Percentiles rank a stretch among this genome's conserved stretches.
Conservation (phyloP, 2,329 filamentous ascomycete species). For the Beauveria brongniartii region DNA sequence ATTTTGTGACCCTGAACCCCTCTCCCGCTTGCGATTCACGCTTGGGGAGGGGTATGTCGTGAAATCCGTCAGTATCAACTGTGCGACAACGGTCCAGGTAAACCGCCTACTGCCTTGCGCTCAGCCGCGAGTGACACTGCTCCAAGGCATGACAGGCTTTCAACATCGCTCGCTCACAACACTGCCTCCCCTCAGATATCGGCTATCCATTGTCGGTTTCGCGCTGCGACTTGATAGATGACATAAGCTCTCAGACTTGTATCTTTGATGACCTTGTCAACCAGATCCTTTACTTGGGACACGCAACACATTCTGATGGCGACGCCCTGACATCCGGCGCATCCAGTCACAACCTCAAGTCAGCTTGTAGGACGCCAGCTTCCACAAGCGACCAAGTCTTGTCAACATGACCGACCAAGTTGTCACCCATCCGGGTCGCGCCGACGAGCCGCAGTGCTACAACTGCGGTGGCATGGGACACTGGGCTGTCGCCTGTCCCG, state of each 20-base stretch:
- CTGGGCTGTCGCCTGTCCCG: conserved; percentile 45
- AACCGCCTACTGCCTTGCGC: background rate
- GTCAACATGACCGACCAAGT: conserved; percentile 23
- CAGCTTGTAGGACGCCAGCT: background rate
- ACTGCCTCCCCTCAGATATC: background rate
- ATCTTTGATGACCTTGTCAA: background rate
- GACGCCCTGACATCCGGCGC: background rate
- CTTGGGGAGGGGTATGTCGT: conserved; percentile 19
- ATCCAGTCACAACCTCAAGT: background rate
- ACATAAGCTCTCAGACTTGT: background rate
- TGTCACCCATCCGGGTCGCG: conserved; percentile 21
- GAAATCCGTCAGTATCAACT: background rate
- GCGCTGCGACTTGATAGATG: background rate
- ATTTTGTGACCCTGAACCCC: background rate
- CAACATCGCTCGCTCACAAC: background rate
- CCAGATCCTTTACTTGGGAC: background rate
- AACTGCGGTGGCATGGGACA: conserved; percentile 45
- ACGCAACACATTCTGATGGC: background rate
- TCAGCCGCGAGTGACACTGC: background rate
- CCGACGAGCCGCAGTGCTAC: conserved; percentile 39
- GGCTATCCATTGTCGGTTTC: background rate
- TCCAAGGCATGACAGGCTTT: background rate
- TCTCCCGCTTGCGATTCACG: conserved; percentile 14
- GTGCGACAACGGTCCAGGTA: background rate
- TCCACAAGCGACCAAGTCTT: background rate